Base-by-base conservation (phyloP, 176 grass and related monocot species). In the Urochloa ruziziensis region DNA sequence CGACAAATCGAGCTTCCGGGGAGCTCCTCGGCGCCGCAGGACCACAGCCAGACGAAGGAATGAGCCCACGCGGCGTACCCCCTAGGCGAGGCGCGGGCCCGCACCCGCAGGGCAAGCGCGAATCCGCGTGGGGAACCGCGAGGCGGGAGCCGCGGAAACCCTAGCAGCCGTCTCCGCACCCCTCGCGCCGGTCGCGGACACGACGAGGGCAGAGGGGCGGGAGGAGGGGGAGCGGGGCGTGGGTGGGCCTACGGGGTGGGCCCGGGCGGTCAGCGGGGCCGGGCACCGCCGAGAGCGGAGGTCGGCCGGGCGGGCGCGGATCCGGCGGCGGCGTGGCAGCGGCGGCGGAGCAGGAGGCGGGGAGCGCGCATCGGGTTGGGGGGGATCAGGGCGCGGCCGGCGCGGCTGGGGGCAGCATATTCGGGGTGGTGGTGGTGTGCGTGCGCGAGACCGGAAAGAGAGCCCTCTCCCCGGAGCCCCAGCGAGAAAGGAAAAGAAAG, bases 371-470 rank as follows among this genome's bases (percentile, higher is more conserved):
- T 71, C 56, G 46, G 63, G 32, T 27, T 15, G 21, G 70, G 70
- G 73, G 83, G 84, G 68, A 62, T 87, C 84, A 90, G 80, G 84
- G 80, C 73, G 89, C 74, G 84, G 89, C 89, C 89, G 84, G 80
- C 89, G 89, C 30, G 89, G 89, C 89, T 90, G 84, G 84, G 42
- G 84, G 67, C 79, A 90, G 66, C 88, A 86, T 90, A 83, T 90
- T 81, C 88, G 77, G 36, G 56, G 36, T 46, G 37, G 81, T 29
- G 87, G 68, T 53, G 71, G 71, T 56, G 51, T 33, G 72, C 72
- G 88, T 77, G 72, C 62, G 82, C 61, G 23, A 90, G 72, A 86
- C 57, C 80, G 86, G 65, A 78, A 78, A 83, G 42, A 47, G 74
- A 2, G 3, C 23, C 8, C 32, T 30, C 35, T 10, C 40, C 19